Evolutionary conservation across 495 filamentous ascomycete species (phyloP).

Genomic region (Talaromyces proteolyticus): DNA sequence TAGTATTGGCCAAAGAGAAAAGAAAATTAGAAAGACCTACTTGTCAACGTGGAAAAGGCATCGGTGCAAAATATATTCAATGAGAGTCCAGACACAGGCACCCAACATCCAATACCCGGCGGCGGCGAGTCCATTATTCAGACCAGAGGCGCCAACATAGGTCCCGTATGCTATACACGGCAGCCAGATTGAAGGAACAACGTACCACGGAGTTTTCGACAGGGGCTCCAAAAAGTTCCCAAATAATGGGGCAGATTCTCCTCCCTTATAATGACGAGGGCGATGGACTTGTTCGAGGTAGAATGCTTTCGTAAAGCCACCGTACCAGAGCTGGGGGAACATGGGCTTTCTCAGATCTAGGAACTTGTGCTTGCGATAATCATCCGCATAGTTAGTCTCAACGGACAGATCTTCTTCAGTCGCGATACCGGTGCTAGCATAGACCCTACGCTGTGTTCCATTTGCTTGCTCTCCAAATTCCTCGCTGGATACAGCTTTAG

Average conservation of each 20-base stretch:
- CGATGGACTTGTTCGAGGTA: slow-evolving; percentile 96
- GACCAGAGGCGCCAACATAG: slow-evolving; percentile 55
- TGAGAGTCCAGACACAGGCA: slow-evolving; percentile 74
- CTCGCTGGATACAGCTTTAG: slow-evolving; percentile 28
- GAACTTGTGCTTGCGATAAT: slow-evolving; percentile 88
- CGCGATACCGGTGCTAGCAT: slow-evolving; percentile 77
- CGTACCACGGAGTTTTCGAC: slow-evolving; percentile 88
- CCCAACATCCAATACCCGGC: slow-evolving; percentile 58
- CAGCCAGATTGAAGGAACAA: slow-evolving; percentile 82
- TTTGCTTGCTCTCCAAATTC: too few species aligned
- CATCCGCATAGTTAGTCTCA: slow-evolving; percentile 68
- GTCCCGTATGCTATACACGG: slow-evolving; percentile 72
- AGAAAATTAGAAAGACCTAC: slow-evolving; percentile 42
- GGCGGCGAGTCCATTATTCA: slow-evolving; percentile 36
- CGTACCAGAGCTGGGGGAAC: slow-evolving; percentile 81
- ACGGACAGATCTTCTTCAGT: slow-evolving; percentile 78
- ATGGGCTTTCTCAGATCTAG: slow-evolving; percentile 84
- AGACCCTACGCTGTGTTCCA: slow-evolving; percentile 44
- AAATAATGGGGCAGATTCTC: slow-evolving; percentile 88
- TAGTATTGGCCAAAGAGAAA: slow-evolving; percentile 8
- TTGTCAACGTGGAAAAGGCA: slow-evolving; percentile 91
- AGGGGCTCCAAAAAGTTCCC: slow-evolving; percentile 97
- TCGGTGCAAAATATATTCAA: slow-evolving; percentile 88
- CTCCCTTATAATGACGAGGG: slow-evolving; percentile 89
- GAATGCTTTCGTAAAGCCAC: slow-evolving; percentile 86